Base-by-base conservation (phyloP, 345 rosid species). In the Eucalyptus curtisii region DNA sequence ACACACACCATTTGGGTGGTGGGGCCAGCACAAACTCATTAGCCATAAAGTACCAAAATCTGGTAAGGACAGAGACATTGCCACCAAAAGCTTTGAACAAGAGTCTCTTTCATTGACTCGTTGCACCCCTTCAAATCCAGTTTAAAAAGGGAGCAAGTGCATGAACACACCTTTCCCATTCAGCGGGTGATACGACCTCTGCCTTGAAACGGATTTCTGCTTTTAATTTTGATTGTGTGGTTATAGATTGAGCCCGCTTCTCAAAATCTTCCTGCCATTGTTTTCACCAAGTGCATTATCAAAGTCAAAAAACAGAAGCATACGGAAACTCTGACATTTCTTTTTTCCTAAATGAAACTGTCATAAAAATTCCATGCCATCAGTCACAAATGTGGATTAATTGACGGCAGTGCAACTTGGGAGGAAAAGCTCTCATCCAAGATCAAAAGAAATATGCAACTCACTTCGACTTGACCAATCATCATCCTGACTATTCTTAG, bases 101-200 rank as follows among this genome's bases (percentile, higher is more conserved):
- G 84, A 71, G 44, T 33, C 44, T 68, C 40, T 71, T 71, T 71
- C 45, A 33, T 71, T 33, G 81, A 68, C 40, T 40, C 2, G 47
- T 40, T 11, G 47, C 84, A 76, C 47, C 84, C 14, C 84, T 40
- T 76, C 27, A 76, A 10, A 37, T 40, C 42, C 27, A 76, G 25
- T 27, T 55, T 89, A 86, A 86, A 76, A 76, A 20, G 47, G 84
- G 40, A 76, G 24, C 68, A 24, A 61, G 89, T 85, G 90, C 49
- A 93, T 59, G 92, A 76, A 90, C 59, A 82, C 80, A 96, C 99
- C 99, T 97, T 93, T 98, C 99, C 98, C 99, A 95, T 92, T 98
- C 98, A 24, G 89, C 91, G 57, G 97, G 95, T 25, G 98, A 97
- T 42, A 95, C 93, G 59, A 90, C 94, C 91, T 96, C 97, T 1